Base-by-base conservation (phyloP, 371 early-diverging fungal species). In the Choanephora cucurbitarum region DNA sequence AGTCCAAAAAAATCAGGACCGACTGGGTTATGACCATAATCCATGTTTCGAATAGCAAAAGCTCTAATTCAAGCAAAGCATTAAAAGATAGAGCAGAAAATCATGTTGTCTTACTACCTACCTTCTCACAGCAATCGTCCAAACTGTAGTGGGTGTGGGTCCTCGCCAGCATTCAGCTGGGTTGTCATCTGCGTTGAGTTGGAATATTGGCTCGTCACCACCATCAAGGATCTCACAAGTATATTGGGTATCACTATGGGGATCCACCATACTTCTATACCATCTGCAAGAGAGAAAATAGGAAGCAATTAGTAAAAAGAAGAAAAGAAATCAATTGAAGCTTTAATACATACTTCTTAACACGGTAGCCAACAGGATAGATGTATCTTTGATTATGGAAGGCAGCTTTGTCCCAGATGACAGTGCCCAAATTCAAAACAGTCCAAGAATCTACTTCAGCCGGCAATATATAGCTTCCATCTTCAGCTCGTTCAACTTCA, bases 321-420 rank as follows among this genome's bases (percentile, higher is more conserved):
- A 18, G 21, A 19, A 18, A 43, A 11, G 45, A 5, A 19, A 32
- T 7, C 24, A 15, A 50, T 18, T 21, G 14, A 44, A n/a, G 11
- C 13, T 13, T 21, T 22, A n/a, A n/a, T n/a, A 37, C 34, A 68
- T 70, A 80, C 75, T 77, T 70, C 60, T 72, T 75, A 3, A 82
- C 76, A 22, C 68, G 80, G 71, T 90, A 95, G 5, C 96, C 96
- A 7, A 93, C 88, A n/a, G 96, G 92, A 80, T 85, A 95, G 33
- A 95, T 92, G 57, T 95, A 94, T 15, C 94, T 81, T 53, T 91
- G 89, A 48, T 87, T 91, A 57, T 95, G 95, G 67, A 89, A 95
- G 3, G 84, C 78, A 32, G 88, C 86, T 14, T 88, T 83, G 40
- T 90, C 90, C 65, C 76, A 81, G 3, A 91, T 82, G 5, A 95